Evolutionary conservation across 306 rosid genomes (phyloP).

Genomic region (Argentina anserina): DNA sequence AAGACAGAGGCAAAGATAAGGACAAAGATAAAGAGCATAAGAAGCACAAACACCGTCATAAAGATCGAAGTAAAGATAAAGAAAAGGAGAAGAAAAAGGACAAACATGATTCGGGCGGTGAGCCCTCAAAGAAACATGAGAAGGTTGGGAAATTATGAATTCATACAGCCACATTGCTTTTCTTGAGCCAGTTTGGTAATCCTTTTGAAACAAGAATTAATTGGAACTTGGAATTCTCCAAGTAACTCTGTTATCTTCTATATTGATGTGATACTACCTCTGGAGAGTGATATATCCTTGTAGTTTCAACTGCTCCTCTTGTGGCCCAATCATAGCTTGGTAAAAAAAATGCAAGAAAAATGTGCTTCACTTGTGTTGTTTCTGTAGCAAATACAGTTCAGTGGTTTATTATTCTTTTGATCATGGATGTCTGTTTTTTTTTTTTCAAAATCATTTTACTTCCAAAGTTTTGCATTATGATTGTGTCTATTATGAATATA

Average conservation of each 20-base stretch:
- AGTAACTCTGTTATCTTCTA: background rate
- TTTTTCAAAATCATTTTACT: slow-evolving; percentile 1
- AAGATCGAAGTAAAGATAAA: slow-evolving; percentile 81
- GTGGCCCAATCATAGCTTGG: slow-evolving; percentile 5
- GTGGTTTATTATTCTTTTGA: background rate
- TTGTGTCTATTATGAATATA: background rate
- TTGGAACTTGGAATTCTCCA: background rate
- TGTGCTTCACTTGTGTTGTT: background rate
- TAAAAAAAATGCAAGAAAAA: background rate
- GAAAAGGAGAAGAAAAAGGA: slow-evolving; percentile 96
- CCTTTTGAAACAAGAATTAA: background rate
- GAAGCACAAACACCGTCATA: slow-evolving; percentile 82
- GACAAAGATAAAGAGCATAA: slow-evolving; percentile 95
- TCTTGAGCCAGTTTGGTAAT: slow-evolving; percentile 5
- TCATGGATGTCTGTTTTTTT: background rate
- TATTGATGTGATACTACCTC: too few species aligned
- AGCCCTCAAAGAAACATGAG: slow-evolving; percentile 87
- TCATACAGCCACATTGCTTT: slow-evolving; percentile 20
- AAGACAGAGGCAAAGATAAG: slow-evolving; percentile 60
- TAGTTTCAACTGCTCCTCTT: slow-evolving; percentile 10
- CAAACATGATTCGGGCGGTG: slow-evolving; percentile 80
- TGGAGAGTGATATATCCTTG: background rate
- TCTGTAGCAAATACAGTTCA: background rate
- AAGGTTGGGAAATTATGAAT: slow-evolving; percentile 57
- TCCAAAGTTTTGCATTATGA: background rate